phyloP scores from a whole-genome alignment of 352 stramenopile genomes.

The Globisporangium heterothallicum region DNA sequence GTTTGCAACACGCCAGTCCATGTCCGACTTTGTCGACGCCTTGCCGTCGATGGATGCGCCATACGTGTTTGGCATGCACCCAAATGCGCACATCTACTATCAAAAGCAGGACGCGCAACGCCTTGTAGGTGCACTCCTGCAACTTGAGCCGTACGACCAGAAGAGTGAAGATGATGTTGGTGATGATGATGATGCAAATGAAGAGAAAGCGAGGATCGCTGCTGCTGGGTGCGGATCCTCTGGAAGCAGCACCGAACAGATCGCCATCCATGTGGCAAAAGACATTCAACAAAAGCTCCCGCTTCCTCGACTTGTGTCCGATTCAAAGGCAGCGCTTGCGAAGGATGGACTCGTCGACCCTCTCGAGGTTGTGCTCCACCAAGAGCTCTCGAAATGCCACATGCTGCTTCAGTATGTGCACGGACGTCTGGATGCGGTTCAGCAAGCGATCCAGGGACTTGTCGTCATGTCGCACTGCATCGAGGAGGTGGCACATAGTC shows the following conservation, averaged over 20 bases:
- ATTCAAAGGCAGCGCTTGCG: background rate
- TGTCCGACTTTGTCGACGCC: constrained; percentile 42
- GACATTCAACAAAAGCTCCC: constrained; percentile 24
- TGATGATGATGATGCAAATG: no score
- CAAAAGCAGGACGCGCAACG: constrained; percentile 49
- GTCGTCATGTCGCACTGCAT: constrained; percentile 47
- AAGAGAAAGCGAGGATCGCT: background rate
- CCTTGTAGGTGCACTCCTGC: constrained; percentile 29
- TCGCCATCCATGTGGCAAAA: constrained; percentile 13
- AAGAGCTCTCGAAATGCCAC: constrained; percentile 57
- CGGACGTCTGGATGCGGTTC: constrained; percentile 32
- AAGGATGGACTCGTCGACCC: constrained; percentile 27
- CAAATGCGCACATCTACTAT: constrained; percentile 71
- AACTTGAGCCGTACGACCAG: constrained; percentile 25
- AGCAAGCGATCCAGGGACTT: constrained; percentile 54
- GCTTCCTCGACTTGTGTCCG: constrained; percentile 1
- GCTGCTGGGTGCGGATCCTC: constrained; percentile 1
- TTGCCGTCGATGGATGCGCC: constrained; percentile 46
- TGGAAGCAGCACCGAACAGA: constrained; percentile 11
- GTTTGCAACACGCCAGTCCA: constrained; percentile 31
- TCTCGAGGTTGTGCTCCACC: constrained; percentile 55
- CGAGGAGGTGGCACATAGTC: constrained; percentile 49
- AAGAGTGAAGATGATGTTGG: background rate
- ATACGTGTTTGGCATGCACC: constrained; percentile 80
- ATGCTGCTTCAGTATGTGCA: constrained; percentile 35